Percentiles rank a stretch among this genome's conserved stretches.
Evolutionary conservation across 2,329 filamentous ascomycete genomes (phyloP).

Genomic region (Xylaria sp.): DNA sequence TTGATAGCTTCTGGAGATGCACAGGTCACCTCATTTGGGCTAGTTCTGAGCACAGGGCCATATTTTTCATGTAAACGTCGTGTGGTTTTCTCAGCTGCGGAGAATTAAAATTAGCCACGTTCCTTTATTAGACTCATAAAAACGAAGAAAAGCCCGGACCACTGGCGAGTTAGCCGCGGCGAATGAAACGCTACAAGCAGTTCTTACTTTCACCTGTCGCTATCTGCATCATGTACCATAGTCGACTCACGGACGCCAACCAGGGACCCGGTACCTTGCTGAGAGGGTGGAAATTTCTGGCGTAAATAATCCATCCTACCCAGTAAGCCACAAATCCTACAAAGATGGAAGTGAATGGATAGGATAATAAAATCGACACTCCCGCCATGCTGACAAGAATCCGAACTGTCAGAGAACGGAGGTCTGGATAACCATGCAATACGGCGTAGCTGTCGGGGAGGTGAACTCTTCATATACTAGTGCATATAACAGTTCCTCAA

Average conservation of each 20-base stretch:
- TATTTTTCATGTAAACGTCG: slow-evolving; percentile 30
- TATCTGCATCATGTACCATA: slow-evolving; percentile 36
- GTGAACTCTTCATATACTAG: slow-evolving; percentile 29
- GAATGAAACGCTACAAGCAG: slow-evolving; percentile 6
- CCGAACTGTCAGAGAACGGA: slow-evolving; percentile 14
- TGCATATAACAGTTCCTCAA: slow-evolving; percentile 6
- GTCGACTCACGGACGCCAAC: slow-evolving; percentile 33
- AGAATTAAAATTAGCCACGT: slow-evolving; percentile 17
- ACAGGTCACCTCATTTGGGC: slow-evolving; percentile 35
- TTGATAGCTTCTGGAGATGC: slow-evolving; percentile 33
- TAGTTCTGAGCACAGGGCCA: slow-evolving; percentile 31
- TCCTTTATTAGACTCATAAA: not conserved
- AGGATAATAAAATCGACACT: slow-evolving; percentile 4
- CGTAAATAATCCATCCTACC: slow-evolving; percentile 35
- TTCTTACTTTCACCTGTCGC: slow-evolving; percentile 32
- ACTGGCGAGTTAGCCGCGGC: not conserved
- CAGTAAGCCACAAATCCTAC: slow-evolving; percentile 18
- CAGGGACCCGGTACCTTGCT: slow-evolving; percentile 35
- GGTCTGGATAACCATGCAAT: slow-evolving; percentile 15
- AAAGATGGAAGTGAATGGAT: slow-evolving; percentile 23
- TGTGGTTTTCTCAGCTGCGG: slow-evolving; percentile 28
- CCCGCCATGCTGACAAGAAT: slow-evolving; percentile 28
- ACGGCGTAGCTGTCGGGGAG: slow-evolving; percentile 7
- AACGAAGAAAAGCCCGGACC: not conserved
- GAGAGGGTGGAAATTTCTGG: slow-evolving; percentile 32